These are phyloP conservation scores for Asterochloris erici DNA, from an alignment of 139 green algal genomes.

Conservation along the genomic window DNA sequence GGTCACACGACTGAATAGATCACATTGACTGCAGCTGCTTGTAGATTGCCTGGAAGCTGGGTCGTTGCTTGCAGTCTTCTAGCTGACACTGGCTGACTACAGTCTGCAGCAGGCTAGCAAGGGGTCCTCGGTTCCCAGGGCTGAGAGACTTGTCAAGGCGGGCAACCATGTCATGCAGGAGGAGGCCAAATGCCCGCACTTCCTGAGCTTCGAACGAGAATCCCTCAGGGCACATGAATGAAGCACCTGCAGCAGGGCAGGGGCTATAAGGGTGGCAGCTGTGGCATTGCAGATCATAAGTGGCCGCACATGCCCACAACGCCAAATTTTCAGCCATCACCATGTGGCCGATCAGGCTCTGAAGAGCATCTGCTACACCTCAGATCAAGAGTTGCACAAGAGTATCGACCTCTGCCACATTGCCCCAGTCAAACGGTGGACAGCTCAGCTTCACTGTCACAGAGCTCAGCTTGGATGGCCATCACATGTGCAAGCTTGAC, in stretches of 20 bases:
- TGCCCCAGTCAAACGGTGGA: background rate
- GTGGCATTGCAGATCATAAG: background rate
- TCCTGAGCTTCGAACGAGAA: conserved; percentile 60
- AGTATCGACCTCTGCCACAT: background rate
- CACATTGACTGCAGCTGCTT: too few species aligned
- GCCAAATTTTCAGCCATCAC: background rate
- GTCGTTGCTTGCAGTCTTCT: too few species aligned
- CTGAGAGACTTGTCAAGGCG: conserved; percentile 12
- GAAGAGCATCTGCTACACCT: background rate
- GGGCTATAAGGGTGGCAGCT: background rate
- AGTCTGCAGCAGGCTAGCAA: too few species aligned
- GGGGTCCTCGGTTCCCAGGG: background rate
- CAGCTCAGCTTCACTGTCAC: background rate
- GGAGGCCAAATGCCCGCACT: conserved; percentile 71
- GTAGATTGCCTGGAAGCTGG: too few species aligned
- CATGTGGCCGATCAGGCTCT: background rate
- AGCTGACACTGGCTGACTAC: too few species aligned
- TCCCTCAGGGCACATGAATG: conserved; percentile 63
- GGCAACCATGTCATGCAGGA: conserved; percentile 53
- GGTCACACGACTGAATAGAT: too few species aligned
- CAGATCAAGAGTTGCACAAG: background rate
- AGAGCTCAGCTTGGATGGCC: background rate
- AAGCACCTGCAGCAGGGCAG: conserved; percentile 47
- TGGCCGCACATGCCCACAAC: background rate
- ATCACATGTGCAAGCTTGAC: background rate